phyloP scores from a whole-genome alignment of 2,329 filamentous ascomycete genomes.

The Xylogone sp. region DNA sequence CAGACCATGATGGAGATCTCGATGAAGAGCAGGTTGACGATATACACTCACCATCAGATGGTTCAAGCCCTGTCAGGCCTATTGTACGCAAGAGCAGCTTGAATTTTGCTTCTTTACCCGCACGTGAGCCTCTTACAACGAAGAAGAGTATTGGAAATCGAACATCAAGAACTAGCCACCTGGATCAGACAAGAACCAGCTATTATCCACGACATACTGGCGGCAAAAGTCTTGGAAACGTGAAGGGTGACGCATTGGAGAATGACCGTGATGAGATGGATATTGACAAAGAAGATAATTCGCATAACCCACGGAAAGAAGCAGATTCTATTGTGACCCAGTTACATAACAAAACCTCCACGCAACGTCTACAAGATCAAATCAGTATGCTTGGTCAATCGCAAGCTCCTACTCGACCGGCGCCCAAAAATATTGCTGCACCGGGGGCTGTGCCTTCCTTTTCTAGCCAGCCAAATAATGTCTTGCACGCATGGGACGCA shows the following conservation, averaged over 20 bases:
- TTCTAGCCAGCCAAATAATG: constrained; percentile 13
- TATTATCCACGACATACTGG: constrained; percentile 71
- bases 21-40: constrained; percentile 37
- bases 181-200: constrained; percentile 69
- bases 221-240: constrained; percentile 64
- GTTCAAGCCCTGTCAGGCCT: constrained; percentile 70
- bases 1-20: constrained; percentile 14
- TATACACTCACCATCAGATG: constrained; percentile 60
- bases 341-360: constrained; percentile 82
- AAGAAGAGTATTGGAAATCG: constrained; percentile 80
- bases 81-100: constrained; percentile 89
- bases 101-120: constrained; percentile 88
- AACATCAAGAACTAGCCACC: constrained; percentile 71
- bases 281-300: constrained; percentile 35
- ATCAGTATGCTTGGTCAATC: constrained; percentile 71
- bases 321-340: constrained; percentile 47
- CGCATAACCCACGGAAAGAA: constrained; percentile 31
- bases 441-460: constrained; percentile 14
- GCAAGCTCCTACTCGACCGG: constrained; percentile 28
- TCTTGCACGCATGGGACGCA: constrained; percentile 9
- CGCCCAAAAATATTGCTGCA: constrained; percentile 28
- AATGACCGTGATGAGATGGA: constrained; percentile 56
- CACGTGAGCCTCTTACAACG: constrained; percentile 77
- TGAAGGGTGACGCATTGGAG: constrained; percentile 41
- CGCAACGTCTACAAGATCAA: constrained; percentile 86